Evolutionary conservation across 2,329 filamentous ascomycete genomes (phyloP).

Genomic region (Cadophora malorum): DNA sequence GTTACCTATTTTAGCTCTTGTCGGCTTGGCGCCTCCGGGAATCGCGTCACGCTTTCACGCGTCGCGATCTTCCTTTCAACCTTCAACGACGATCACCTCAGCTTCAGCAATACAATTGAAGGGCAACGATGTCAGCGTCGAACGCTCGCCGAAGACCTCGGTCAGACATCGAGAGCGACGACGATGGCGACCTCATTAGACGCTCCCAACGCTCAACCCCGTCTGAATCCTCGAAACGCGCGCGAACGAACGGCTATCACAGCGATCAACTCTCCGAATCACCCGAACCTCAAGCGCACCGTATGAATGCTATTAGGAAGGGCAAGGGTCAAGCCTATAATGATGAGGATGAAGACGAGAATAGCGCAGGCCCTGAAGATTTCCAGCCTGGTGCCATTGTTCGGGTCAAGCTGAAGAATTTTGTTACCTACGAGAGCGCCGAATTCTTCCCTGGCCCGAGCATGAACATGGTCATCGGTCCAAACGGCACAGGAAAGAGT

Average conservation of each 20-base stretch:
- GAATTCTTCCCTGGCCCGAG: conserved; percentile 92
- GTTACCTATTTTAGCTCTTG: neutral
- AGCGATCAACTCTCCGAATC: conserved; percentile 27
- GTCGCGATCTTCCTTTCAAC: neutral
- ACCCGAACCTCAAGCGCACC: conserved; percentile 18
- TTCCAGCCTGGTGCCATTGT: conserved; percentile 74
- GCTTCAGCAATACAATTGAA: neutral
- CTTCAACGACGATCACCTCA: neutral
- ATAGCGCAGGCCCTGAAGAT: conserved; percentile 16
- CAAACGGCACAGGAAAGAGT: conserved; percentile 98
- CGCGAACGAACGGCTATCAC: conserved; percentile 34
- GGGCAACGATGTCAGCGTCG: neutral
- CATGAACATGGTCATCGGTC: conserved; percentile 97
- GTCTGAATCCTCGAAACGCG: conserved; percentile 38
- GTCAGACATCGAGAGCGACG: conserved; percentile 39
- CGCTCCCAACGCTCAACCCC: conserved; percentile 33
- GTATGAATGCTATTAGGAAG: neutral
- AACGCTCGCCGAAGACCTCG: conserved; percentile 31
- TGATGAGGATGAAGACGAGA: conserved; percentile 25
- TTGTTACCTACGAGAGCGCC: conserved; percentile 92
- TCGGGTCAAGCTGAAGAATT: conserved; percentile 83
- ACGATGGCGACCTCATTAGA: conserved; percentile 35
- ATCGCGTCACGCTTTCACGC: conserved; percentile 3
- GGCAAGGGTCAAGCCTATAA: conserved; percentile 17
- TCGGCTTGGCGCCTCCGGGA: neutral